Evolutionary conservation across 257 asterid species (phyloP), one percentile per base, ranked within the genome.

Genomic region (Fraxinus pennsylvanica): DNA sequence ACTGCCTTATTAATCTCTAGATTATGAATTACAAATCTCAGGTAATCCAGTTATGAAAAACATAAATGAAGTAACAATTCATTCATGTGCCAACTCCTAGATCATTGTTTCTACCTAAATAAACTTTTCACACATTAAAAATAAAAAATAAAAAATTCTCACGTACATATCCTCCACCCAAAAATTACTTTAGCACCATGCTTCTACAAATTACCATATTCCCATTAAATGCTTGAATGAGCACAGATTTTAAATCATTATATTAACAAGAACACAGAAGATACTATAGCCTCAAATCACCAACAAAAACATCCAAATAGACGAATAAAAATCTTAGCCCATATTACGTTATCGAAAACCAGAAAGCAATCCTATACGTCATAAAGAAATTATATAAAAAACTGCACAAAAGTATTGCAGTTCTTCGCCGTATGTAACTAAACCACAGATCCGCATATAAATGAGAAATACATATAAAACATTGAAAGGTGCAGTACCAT

Each of bases 401-500:
- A 4, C 68, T 36, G 52, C 36, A 65, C 19, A 41, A 17, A 19
- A 36, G 25, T 47, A 73, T 39, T 73, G 21, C 39, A 25, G 6
- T 63, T 27, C 17, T 63, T 63, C 36, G 14, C 27, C 69, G n/a
- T 25, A 63, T 9, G 9, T 12, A 78, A 52, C 14, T 30, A 68
- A 35, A 63, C 17, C 25, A 47, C 7, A 27, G 59, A 68, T 33
- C 3, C 6, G 4, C 33, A 4, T 38, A 1, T 43, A 29, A 68
- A 9, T n/a, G 6, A 4, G 12, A 14, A 67, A 63, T n/a, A 35
- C 0, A 19, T 2, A 41, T 6, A 29, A 12, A 47, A 1, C 17
- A 17, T 27, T 30, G 17, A 25, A 65, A 71, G 68, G 21, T 5
- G 17, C 52, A 19, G 17, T 27, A 79, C 86, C 86, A 83, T 83